Evolutionary conservation across 2,329 filamentous ascomycete genomes (phyloP), one percentile per base, ranked within the genome.

Genomic region (Sarocladium strictum): DNA sequence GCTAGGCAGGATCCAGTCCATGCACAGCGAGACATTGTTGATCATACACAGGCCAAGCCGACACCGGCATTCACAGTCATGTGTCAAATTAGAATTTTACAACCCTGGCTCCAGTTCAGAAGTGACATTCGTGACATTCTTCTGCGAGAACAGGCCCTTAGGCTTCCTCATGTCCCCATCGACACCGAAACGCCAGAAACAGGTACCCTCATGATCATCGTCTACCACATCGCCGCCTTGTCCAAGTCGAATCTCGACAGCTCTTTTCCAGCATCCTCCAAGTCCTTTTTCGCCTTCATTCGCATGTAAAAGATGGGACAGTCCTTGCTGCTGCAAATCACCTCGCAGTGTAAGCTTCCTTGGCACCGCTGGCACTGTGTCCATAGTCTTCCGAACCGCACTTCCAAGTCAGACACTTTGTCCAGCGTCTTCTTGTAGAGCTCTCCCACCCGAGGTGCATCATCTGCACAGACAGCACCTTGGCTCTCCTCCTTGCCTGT

Each of bases 221-320:
- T 63, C 62, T n/a, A 82, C 79, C 79, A 81, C 45, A 78, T 75
- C 26, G 89, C 81, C 55, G 87, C 86, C 63, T 84, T 82, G 71
- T 96, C 92, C 59, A 85, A 81, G 72, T 99, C 94, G 72, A 99
- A 99, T 63, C 94, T 78, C 62, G 81, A 81, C 64, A 99, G 71
- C 70, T 99, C 94, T 74, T 90, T 95, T 55, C 92, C 90, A 1
- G 86, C 87, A 73, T 99, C 94, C 70, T 97, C 93, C 37, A 97
- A 85, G 69, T 99, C 94, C 77, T 99, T 99, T 81, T 97, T 96
- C 29, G 93, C 93, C 79, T 99, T 99, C 94, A 99, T 99, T 3
- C 94, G 85, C 94, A 99, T 99, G 71, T 99, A 99, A 72, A 99
- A 99, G 65, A 99, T 99, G 1, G 94, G 94, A 67, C 94, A 99